A percentile compares a stretch with the other conserved stretches of the same genome.
Evolutionary conservation across 306 rosid genomes (phyloP).

Genomic region (Castanea crenata): DNA sequence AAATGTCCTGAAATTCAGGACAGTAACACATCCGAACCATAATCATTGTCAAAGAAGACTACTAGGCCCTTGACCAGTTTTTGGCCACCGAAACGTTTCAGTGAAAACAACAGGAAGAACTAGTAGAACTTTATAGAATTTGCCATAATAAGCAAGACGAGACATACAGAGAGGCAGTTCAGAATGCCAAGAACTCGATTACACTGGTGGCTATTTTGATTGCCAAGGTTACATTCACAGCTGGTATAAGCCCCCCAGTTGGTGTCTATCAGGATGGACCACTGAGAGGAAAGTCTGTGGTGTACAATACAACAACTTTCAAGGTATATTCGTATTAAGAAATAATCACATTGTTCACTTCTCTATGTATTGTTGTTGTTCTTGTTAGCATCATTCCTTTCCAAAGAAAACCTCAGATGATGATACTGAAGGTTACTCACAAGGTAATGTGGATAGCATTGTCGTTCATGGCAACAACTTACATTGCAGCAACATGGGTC

Average conservation of each 20-base stretch:
- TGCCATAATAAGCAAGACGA: conserved; percentile 25
- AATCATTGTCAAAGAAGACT: neutral
- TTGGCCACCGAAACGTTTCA: conserved; percentile 18
- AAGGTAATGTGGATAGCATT: conserved; percentile 66
- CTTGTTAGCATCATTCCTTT: conserved; percentile 74
- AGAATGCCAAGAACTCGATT: conserved; percentile 64
- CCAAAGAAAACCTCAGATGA: conserved; percentile 42
- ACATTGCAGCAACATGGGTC: conserved; percentile 60
- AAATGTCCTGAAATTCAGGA: conserved; percentile 10
- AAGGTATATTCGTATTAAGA: conserved; percentile 52
- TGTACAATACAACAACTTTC: conserved; percentile 42
- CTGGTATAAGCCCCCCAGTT: conserved; percentile 61
- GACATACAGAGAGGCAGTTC: conserved; percentile 55
- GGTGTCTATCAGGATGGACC: conserved; percentile 54
- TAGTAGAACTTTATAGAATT: conserved; percentile 6
- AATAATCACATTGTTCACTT: conserved; percentile 55
- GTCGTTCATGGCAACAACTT: conserved; percentile 63
- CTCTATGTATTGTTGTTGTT: conserved; percentile 56
- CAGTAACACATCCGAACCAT: conserved; percentile 22
- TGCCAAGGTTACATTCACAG: conserved; percentile 62
- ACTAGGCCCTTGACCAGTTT: neutral
- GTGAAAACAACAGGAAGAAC: conserved; percentile 20
- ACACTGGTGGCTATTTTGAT: conserved; percentile 60
- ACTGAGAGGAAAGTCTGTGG: conserved; percentile 41
- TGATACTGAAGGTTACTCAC: conserved; percentile 46